These are phyloP conservation scores for Scedosporium apiospermum DNA, from an alignment of 2,329 filamentous ascomycete species.

Conservation along the genomic window DNA sequence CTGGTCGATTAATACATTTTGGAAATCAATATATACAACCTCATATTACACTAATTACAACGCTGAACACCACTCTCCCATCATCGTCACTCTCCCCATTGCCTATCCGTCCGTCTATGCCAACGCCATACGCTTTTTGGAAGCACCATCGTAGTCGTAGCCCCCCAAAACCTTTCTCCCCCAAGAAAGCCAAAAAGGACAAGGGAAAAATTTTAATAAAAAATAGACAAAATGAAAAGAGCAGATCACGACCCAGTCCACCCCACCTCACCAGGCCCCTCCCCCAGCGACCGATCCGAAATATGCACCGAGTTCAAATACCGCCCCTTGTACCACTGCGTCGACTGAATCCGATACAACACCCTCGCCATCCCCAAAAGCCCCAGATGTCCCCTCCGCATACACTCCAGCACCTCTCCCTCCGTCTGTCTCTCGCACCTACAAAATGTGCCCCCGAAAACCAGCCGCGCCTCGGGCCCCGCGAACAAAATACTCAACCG, in stretches of 20 bases:
- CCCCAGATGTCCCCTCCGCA: constrained; percentile 17
- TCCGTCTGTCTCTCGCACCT: constrained; percentile 16
- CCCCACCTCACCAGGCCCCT: background rate
- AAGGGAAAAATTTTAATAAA: background rate
- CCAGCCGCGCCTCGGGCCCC: constrained; percentile 11
- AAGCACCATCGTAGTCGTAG: background rate
- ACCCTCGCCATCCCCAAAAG: constrained; percentile 21
- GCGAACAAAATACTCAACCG: constrained; percentile 22
- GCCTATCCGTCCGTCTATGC: background rate
- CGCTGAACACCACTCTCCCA: background rate
- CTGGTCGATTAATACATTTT: background rate
- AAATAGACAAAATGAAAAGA: background rate
- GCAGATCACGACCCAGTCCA: background rate
- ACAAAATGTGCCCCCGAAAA: constrained; percentile 18
- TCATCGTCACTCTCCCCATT: background rate
- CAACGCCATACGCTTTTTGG: background rate
- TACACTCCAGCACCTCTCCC: constrained; percentile 15
- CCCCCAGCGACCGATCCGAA: background rate
- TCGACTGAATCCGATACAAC: constrained; percentile 15
- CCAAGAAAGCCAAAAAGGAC: background rate
- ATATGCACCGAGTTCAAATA: constrained; percentile 1
- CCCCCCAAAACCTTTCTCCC: background rate
- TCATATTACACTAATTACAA: background rate
- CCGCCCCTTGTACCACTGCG: constrained; percentile 4
- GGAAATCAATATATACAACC: background rate